phyloP scores from a whole-genome alignment of 805 yeast genomes.

The Phaffomyces antillensis region DNA sequence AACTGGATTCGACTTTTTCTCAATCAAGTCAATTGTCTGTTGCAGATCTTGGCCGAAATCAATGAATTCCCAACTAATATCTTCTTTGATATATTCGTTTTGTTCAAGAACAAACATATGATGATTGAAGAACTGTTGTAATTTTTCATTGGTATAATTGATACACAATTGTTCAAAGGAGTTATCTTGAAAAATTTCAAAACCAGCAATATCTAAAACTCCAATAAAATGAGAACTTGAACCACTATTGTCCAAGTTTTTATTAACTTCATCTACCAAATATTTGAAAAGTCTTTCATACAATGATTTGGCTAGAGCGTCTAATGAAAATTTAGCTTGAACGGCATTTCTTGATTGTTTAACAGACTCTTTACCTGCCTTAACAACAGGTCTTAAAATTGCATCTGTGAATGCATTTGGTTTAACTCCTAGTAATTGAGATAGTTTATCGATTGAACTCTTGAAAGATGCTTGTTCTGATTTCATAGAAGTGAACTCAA shows the following conservation, averaged over 20 bases:
- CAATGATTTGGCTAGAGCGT: conserved; percentile 80
- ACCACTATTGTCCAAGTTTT: conserved; percentile 45
- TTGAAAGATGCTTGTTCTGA: conserved; percentile 71
- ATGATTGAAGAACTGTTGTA: conserved; percentile 96
- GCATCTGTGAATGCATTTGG: conserved; percentile 47
- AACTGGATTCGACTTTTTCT: conserved; percentile 61
- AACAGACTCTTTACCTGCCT: conserved; percentile 85
- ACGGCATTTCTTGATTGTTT: conserved; percentile 69
- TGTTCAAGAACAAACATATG: conserved; percentile 97
- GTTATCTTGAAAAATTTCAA: conserved; percentile 89
- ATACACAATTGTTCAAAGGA: conserved; percentile 97
- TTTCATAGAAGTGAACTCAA: conserved; percentile 58
- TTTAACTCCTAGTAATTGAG: conserved; percentile 60
- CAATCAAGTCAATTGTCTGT: conserved; percentile 90
- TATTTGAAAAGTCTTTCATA: conserved; percentile 80
- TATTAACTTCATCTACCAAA: conserved; percentile 71
- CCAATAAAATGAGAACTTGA: conserved; percentile 66
- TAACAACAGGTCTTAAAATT: conserved; percentile 72
- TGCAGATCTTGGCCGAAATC: conserved; percentile 94
- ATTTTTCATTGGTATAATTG: conserved; percentile 93
- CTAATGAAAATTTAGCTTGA: conserved; percentile 76
- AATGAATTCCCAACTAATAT: conserved; percentile 92
- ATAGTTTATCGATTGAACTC: conserved; percentile 43
- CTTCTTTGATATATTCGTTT: conserved; percentile 88
- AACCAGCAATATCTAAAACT: conserved; percentile 94